Percentiles rank a stretch among this genome's conserved stretches.
phyloP scores from a whole-genome alignment of 2,329 filamentous ascomycete species.

The Fusarium sp. region DNA sequence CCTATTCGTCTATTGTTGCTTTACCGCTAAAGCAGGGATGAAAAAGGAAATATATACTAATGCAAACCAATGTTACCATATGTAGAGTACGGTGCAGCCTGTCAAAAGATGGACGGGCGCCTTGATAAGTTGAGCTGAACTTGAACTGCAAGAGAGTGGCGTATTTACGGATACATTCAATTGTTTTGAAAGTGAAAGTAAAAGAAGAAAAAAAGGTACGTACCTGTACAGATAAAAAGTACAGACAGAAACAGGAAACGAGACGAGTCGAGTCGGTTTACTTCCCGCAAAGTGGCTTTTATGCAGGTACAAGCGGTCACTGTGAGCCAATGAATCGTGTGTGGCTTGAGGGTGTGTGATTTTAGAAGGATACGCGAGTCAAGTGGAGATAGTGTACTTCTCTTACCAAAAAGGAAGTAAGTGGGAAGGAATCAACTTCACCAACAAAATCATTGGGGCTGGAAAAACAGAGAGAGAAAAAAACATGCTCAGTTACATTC shows the following conservation, averaged over 20 bases:
- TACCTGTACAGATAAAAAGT: slow-evolving; percentile 12
- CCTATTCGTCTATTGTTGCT: background rate
- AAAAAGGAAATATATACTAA: background rate
- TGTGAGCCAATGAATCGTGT: slow-evolving; percentile 17
- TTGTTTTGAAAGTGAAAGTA: background rate
- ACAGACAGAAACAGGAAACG: slow-evolving; percentile 2
- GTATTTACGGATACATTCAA: slow-evolving; percentile 5
- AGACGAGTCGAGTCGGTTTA: slow-evolving; percentile 32
- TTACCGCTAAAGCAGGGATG: background rate
- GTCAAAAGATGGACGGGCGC: slow-evolving; percentile 18
- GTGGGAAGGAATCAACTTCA: slow-evolving; percentile 3
- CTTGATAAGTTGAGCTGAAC: slow-evolving; percentile 24
- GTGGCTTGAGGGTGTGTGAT: slow-evolving; percentile 31
- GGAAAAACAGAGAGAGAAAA: background rate
- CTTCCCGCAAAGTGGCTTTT: slow-evolving; percentile 39
- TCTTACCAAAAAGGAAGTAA: background rate
- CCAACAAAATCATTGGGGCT: background rate
- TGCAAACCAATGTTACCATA: background rate
- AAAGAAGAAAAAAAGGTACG: background rate
- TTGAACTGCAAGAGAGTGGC: slow-evolving; percentile 32
- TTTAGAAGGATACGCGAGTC: slow-evolving; percentile 6
- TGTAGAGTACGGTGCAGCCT: background rate
- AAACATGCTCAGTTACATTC: slow-evolving; percentile 30
- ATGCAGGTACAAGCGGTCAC: slow-evolving; percentile 34
- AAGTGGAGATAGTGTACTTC: slow-evolving; percentile 5